Percentiles rank a stretch among this genome's conserved stretches.
Conservation (phyloP, 2,329 filamentous ascomycete species). For the Aspergillus tamarii region DNA sequence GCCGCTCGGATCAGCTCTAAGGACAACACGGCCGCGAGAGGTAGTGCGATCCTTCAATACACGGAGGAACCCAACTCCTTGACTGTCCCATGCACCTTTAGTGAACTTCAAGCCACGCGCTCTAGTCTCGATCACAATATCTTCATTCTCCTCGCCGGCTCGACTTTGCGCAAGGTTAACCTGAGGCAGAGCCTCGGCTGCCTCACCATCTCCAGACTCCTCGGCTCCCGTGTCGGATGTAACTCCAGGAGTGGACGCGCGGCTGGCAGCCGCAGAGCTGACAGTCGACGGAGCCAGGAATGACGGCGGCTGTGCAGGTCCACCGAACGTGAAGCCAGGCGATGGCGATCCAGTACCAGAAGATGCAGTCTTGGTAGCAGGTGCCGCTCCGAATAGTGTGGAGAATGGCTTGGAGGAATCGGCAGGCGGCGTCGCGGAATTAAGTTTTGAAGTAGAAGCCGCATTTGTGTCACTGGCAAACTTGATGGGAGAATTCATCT, state of each 20-base stretch:
- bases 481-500: constrained; percentile 51
- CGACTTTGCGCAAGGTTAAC: constrained; percentile 69
- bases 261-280: constrained; percentile 45
- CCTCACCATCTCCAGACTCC: constrained; percentile 55
- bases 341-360: constrained; percentile 23
- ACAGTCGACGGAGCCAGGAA: constrained; percentile 33
- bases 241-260: constrained; percentile 51
- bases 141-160: constrained; percentile 73
- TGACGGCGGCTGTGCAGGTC: constrained; percentile 27
- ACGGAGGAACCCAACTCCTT: constrained; percentile 72
- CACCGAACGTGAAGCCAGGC: constrained; percentile 47
- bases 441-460: constrained; percentile 31
- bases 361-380: constrained; percentile 22
- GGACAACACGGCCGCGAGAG: constrained; percentile 66
- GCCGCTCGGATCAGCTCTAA: constrained; percentile 76
- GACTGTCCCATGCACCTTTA: constrained; percentile 63
- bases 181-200: constrained; percentile 64
- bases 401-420: constrained; percentile 34
- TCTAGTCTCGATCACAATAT: constrained; percentile 69
- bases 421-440: constrained; percentile 25
- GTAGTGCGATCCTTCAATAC: constrained; percentile 74
- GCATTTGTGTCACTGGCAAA: constrained; percentile 41
- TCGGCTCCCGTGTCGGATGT: constrained; percentile 48
- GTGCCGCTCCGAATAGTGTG: constrained; percentile 32
- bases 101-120: constrained; percentile 69